Evolutionary conservation across 768 basidiomycete species (phyloP).

Genomic region (Panellus pusillus): DNA sequence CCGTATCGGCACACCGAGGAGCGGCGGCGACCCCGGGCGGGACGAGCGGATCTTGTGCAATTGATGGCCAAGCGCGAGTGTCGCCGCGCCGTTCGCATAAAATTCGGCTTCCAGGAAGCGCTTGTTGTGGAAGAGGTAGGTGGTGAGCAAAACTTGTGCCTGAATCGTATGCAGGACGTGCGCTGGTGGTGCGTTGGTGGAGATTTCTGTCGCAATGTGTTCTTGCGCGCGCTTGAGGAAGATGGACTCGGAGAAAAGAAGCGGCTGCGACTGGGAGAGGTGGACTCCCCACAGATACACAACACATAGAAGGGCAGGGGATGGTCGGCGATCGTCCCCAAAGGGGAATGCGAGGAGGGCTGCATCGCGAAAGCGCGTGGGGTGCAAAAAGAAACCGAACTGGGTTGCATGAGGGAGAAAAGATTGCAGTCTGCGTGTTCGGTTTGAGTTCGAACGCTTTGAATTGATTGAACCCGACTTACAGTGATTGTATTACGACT

Average conservation of each 20-base stretch:
- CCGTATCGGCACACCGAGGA: not conserved
- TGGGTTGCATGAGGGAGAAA: conserved; percentile 17
- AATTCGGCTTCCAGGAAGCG: conserved; percentile 13
- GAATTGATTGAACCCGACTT: not conserved
- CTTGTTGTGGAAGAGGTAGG: conserved; percentile 10
- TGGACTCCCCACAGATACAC: conserved; percentile 13
- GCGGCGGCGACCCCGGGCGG: not conserved
- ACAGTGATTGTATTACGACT: not conserved
- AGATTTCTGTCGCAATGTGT: conserved; percentile 4
- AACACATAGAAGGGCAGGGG: conserved; percentile 5
- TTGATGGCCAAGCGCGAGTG: not conserved
- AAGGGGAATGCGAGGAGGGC: conserved; percentile 1
- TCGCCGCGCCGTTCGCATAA: conserved; percentile 11
- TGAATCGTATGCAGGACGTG: conserved; percentile 16
- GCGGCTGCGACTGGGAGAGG: conserved; percentile 3
- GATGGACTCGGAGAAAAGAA: conserved; percentile 1
- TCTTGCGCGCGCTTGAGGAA: conserved; percentile 12
- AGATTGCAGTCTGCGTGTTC: not conserved
- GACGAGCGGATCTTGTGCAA: conserved; percentile 11
- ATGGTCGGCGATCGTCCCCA: conserved; percentile 6
- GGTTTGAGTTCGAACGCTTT: not conserved
- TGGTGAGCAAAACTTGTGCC: conserved; percentile 15
- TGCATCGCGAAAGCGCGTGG: not conserved
- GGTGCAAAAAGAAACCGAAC: conserved; percentile 16
- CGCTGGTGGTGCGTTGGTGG: not conserved